phyloP scores from a whole-genome alignment of 2,329 filamentous ascomycete genomes.

The Dactylellina leptospora region DNA sequence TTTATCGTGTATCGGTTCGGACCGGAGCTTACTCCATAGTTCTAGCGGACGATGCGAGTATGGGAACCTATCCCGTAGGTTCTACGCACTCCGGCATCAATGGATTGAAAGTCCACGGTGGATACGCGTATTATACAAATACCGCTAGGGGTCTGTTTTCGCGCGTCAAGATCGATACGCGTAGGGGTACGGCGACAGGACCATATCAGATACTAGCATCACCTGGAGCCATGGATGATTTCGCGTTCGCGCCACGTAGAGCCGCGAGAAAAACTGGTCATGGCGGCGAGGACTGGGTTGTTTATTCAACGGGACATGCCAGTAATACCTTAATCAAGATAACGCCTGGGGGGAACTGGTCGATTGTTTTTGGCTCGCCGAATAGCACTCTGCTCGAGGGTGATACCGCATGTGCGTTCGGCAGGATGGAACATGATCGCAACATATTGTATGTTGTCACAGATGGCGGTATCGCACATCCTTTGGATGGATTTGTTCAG shows the following conservation, averaged over 20 bases:
- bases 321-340: slow-evolving; percentile 41
- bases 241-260: slow-evolving; percentile 1
- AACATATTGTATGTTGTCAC: slow-evolving; percentile 55
- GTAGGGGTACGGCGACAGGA: slow-evolving; percentile 1
- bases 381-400: slow-evolving; percentile 49
- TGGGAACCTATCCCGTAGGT: slow-evolving; percentile 8
- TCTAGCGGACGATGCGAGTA: slow-evolving; percentile 1
- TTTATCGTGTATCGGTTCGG: slow-evolving; percentile 9
- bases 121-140: slow-evolving; percentile 19
- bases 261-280: neutral
- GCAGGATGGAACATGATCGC: slow-evolving; percentile 28
- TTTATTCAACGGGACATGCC: slow-evolving; percentile 48
- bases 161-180: slow-evolving; percentile 1
- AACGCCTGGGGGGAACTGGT: slow-evolving; percentile 11
- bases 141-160: slow-evolving; percentile 6
- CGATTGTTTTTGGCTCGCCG: slow-evolving; percentile 36
- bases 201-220: slow-evolving; percentile 8
- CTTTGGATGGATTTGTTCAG: slow-evolving; percentile 53
- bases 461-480: slow-evolving; percentile 42
- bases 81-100: slow-evolving; percentile 19
- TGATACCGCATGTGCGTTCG: slow-evolving; percentile 54
- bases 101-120: slow-evolving; percentile 7
- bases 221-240: slow-evolving; percentile 13
- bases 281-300: slow-evolving; percentile 42
- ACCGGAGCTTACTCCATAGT: slow-evolving; percentile 10